These are phyloP conservation scores for Phytophthora multivora DNA, from an alignment of 352 stramenopile species.

Conservation along the genomic window DNA sequence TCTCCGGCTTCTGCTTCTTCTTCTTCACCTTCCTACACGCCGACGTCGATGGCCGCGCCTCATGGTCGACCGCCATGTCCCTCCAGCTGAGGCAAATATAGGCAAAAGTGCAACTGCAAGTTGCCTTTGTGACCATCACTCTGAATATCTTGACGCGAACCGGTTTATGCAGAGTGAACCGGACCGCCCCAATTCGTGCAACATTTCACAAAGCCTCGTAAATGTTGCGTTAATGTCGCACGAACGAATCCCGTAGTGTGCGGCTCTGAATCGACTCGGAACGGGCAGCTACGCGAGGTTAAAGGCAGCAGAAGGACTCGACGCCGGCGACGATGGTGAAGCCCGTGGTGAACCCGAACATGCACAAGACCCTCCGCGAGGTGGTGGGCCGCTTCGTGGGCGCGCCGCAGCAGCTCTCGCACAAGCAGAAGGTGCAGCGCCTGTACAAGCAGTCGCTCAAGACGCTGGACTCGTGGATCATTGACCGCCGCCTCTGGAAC, in stretches of 20 bases:
- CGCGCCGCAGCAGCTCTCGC: slow-evolving; percentile 68
- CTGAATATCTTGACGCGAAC: background rate
- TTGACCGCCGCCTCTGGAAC: slow-evolving; percentile 96
- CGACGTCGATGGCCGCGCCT: slow-evolving; percentile 9
- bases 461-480: slow-evolving; percentile 93
- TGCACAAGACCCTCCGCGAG: slow-evolving; percentile 86
- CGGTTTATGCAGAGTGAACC: background rate
- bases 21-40: background rate
- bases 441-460: slow-evolving; percentile 97
- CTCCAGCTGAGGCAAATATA: slow-evolving; percentile 3
- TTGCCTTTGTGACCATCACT: background rate
- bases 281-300: background rate
- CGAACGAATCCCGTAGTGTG: slow-evolving; percentile 11
- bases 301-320: slow-evolving; percentile 2
- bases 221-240: slow-evolving; percentile 17
- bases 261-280: slow-evolving; percentile 16
- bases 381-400: slow-evolving; percentile 73
- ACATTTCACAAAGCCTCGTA: background rate
- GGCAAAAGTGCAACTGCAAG: background rate
- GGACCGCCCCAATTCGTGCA: slow-evolving; percentile 4
- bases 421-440: slow-evolving; percentile 90
- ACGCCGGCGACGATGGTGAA: slow-evolving; percentile 55
- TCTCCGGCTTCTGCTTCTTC: background rate
- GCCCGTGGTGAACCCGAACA: slow-evolving; percentile 77
- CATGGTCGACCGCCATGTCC: slow-evolving; percentile 8